phyloP scores from a whole-genome alignment of 106 monocot species.

The Amphibolis antarctica region DNA sequence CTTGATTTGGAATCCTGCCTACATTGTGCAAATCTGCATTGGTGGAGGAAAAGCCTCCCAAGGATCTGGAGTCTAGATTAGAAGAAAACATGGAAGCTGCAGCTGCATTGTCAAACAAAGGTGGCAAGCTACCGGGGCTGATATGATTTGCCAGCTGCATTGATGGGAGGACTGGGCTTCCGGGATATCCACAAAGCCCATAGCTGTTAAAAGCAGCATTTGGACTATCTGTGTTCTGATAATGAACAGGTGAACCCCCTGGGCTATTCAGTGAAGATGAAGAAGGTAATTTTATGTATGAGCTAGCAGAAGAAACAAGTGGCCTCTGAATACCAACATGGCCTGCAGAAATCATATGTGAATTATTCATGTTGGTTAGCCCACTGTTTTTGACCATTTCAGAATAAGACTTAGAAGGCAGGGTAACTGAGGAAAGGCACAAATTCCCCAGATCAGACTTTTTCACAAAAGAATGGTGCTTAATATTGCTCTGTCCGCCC shows the following conservation, averaged over 20 bases:
- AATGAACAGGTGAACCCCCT: conserved; percentile 28
- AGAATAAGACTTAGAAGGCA: conserved; percentile 7
- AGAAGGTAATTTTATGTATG: conserved; percentile 34
- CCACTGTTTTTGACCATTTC: conserved; percentile 15
- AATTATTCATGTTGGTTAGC: conserved; percentile 16
- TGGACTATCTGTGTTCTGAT: conserved; percentile 30
- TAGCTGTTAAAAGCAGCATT: conserved; percentile 24
- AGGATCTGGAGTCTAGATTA: conserved; percentile 21
- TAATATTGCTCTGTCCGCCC: conserved; percentile 15
- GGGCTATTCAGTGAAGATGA: conserved; percentile 22
- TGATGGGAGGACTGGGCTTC: conserved; percentile 21
- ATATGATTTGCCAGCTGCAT: conserved; percentile 41
- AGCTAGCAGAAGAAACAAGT: conserved; percentile 14
- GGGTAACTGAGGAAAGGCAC: conserved; percentile 3
- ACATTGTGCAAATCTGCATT: conserved; percentile 34
- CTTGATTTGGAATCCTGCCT: conserved; percentile 27
- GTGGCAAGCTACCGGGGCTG: conserved; percentile 22
- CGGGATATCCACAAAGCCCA: conserved; percentile 22
- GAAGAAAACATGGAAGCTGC: conserved; percentile 36
- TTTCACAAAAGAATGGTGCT: conserved; percentile 10
- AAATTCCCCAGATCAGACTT: conserved; percentile 18
- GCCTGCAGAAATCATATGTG: conserved; percentile 7
- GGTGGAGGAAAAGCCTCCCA: conserved; percentile 26
- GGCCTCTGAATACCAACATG: conserved; percentile 21
- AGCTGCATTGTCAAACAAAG: conserved; percentile 34